Conservation (phyloP, 2,329 filamentous ascomycete genomes). For the Byssoonygena ceratinophila region DNA sequence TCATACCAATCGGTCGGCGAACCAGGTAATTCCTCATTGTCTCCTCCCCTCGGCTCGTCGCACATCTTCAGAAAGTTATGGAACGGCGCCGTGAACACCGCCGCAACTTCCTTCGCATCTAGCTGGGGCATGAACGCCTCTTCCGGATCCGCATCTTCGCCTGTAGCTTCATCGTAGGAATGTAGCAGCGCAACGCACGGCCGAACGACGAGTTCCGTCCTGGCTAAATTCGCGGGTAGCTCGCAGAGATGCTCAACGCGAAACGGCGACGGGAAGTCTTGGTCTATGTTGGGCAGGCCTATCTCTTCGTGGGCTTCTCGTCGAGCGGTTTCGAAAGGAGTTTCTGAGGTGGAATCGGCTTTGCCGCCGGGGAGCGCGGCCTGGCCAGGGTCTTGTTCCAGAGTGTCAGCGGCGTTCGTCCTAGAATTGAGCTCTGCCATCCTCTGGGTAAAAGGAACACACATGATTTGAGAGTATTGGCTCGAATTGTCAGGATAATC, state of each 20-base stretch:
- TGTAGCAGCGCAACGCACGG: constrained; percentile 72
- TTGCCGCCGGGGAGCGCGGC: constrained; percentile 73
- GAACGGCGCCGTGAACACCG: constrained; percentile 84
- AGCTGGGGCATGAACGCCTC: constrained; percentile 66
- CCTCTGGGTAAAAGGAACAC: constrained; percentile 16
- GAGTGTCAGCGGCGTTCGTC: background rate
- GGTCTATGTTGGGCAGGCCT: constrained; percentile 61
- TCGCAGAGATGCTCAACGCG: constrained; percentile 77
- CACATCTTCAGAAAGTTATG: constrained; percentile 61
- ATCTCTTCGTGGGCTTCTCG: constrained; percentile 91
- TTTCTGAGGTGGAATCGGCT: constrained; percentile 46
- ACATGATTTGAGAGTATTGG: constrained; percentile 49
- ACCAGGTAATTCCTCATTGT: constrained; percentile 34
- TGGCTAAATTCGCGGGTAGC: constrained; percentile 64
- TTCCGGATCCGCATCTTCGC: constrained; percentile 46
- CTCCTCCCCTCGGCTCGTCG: constrained; percentile 43
- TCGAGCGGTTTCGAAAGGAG: constrained; percentile 66
- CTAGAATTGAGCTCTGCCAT: too few species aligned
- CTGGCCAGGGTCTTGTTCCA: constrained; percentile 56
- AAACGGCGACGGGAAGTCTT: constrained; percentile 64
- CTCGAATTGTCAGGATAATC: constrained; percentile 53
- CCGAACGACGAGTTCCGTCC: constrained; percentile 61
- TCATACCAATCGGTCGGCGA: constrained; percentile 65
- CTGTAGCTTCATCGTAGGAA: constrained; percentile 42
- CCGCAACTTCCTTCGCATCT: constrained; percentile 83